These are phyloP conservation scores for Daldinia loculata DNA, from an alignment of 495 filamentous ascomycete genomes.

Conservation along the genomic window DNA sequence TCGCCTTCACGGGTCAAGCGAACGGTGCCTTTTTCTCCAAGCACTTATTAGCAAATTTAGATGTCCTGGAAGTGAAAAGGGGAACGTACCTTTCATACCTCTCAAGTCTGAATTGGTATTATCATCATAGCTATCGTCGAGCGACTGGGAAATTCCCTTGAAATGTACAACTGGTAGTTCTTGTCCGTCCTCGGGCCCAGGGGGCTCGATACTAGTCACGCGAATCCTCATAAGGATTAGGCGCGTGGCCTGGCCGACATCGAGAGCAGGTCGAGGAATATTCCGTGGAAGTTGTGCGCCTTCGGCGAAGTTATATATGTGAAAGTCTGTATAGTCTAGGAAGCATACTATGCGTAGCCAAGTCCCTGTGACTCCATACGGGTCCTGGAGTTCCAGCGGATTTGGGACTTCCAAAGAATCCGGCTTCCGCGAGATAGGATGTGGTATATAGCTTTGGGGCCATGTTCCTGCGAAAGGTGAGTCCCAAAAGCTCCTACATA, in stretches of 20 bases:
- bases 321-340: slow-evolving; percentile 69
- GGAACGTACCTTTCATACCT: slow-evolving; percentile 54
- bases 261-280: slow-evolving; percentile 58
- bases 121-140: slow-evolving; percentile 66
- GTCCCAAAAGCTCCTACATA: slow-evolving; percentile 59
- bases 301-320: slow-evolving; percentile 65
- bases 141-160: slow-evolving; percentile 60
- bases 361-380: slow-evolving; percentile 66
- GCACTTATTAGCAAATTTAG: slow-evolving; percentile 32
- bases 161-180: slow-evolving; percentile 67
- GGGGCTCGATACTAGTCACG: slow-evolving; percentile 60
- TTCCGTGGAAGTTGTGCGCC: slow-evolving; percentile 37
- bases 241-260: slow-evolving; percentile 66
- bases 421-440: neutral
- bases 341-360: slow-evolving; percentile 61
- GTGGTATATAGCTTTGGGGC: slow-evolving; percentile 55
- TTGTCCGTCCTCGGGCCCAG: slow-evolving; percentile 60
- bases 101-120: slow-evolving; percentile 65
- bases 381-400: slow-evolving; percentile 60
- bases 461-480: slow-evolving; percentile 62
- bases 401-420: slow-evolving; percentile 42
- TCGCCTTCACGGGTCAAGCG: slow-evolving; percentile 68
- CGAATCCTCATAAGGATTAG: slow-evolving; percentile 70
- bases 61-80: neutral
- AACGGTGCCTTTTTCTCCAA: slow-evolving; percentile 55